Evolutionary conservation across 2,329 filamentous ascomycete genomes (phyloP).

Genomic region (Verticillium dahliae): DNA sequence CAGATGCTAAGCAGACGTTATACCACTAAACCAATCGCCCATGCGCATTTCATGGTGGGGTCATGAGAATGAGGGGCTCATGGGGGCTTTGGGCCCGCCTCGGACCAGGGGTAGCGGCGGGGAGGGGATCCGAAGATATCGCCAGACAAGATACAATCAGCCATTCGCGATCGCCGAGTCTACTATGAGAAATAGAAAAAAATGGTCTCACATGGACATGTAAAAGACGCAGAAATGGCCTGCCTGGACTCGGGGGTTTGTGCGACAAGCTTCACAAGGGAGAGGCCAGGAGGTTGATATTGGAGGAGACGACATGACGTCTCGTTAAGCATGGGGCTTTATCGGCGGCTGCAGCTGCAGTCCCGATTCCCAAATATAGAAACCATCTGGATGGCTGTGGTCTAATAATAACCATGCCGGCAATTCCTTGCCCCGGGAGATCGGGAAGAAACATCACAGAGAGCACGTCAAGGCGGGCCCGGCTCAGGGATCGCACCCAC

Average conservation of each 20-base stretch:
- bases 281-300: neutral
- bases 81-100: neutral
- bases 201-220: neutral
- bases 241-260: neutral
- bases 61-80: neutral
- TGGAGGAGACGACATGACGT: conserved; percentile 18
- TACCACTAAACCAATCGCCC: neutral
- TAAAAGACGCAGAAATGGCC: neutral
- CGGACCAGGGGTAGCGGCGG: neutral
- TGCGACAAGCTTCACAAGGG: neutral
- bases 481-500: neutral
- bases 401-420: conserved; percentile 22
- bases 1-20: neutral
- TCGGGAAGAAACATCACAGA: neutral
- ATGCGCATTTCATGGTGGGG: neutral
- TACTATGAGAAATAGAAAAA: neutral
- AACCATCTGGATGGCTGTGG: conserved; percentile 13
- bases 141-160: neutral
- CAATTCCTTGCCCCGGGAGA: neutral
- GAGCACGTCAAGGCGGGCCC: neutral
- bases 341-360: conserved; percentile 25
- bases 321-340: conserved; percentile 19
- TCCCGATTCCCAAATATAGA: conserved; percentile 27
- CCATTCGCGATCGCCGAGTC: neutral
- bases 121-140: neutral